Percentiles rank a stretch among this genome's conserved stretches.
Conservation (phyloP, 495 filamentous ascomycete genomes). For the Penicillium simplicissimum region DNA sequence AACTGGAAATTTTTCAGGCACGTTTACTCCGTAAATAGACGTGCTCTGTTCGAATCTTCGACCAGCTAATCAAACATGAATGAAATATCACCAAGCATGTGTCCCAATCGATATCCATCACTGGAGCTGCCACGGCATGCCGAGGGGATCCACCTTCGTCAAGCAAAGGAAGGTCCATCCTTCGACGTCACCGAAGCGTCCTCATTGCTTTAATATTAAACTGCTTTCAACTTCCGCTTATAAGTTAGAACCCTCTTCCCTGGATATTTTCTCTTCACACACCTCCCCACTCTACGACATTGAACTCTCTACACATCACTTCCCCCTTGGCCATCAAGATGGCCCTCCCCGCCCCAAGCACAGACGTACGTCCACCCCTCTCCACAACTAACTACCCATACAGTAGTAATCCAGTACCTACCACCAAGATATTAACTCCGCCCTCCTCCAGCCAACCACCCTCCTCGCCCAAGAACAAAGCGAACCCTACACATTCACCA, state of each 20-base stretch:
- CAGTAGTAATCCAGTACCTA: too few relatives aligned
- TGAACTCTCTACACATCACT: not conserved
- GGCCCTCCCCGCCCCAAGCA: slow-evolving; percentile 41
- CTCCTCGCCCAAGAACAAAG: slow-evolving; percentile 54
- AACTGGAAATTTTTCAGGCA: too few relatives aligned
- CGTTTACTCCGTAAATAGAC: too few relatives aligned
- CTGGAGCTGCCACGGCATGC: not conserved
- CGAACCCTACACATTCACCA: slow-evolving; percentile 52
- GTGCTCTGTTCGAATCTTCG: too few relatives aligned
- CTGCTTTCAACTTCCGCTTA: not conserved
- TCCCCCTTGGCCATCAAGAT: slow-evolving; percentile 18
- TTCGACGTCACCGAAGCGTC: slow-evolving; percentile 3
- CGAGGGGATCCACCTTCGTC: not conserved
- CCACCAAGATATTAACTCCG: not conserved
- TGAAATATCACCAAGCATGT: not conserved
- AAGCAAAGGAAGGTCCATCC: slow-evolving; percentile 23
- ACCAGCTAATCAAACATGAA: too few relatives aligned
- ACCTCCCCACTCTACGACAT: too few relatives aligned
- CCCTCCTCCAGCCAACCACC: slow-evolving; percentile 40
- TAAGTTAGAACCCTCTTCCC: not conserved
- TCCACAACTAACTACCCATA: too few relatives aligned
- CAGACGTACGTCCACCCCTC: slow-evolving; percentile 40
- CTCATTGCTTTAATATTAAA: not conserved
- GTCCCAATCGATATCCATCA: not conserved
- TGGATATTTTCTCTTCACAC: too few relatives aligned